These are phyloP conservation scores for Fraxinus sp. DNA, from an alignment of 305 asterid species.

Conservation along the genomic window DNA sequence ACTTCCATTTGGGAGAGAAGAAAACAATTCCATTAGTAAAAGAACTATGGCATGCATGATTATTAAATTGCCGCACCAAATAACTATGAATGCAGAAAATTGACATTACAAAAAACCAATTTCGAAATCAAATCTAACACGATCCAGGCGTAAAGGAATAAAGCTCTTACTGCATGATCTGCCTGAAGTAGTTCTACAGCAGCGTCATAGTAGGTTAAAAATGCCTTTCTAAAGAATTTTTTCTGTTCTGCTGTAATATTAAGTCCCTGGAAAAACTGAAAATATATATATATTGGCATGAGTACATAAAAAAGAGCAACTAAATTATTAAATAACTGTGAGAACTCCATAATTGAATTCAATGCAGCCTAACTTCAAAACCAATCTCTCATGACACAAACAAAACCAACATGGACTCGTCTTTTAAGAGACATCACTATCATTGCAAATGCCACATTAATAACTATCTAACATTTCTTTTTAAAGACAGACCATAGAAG, in stretches of 20 bases:
- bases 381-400: neutral
- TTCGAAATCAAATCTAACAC: constrained; percentile 21
- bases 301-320: constrained; percentile 26
- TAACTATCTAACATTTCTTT: neutral
- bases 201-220: constrained; percentile 82
- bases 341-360: neutral
- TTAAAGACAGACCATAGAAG: neutral
- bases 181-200: constrained; percentile 83
- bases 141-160: constrained; percentile 14
- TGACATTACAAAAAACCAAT: neutral
- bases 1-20: constrained; percentile 45
- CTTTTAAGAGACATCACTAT: constrained; percentile 6
- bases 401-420: constrained; percentile 11
- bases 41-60: neutral
- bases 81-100: neutral
- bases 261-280: constrained; percentile 84
- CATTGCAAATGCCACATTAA: neutral
- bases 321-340: neutral
- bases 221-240: constrained; percentile 73
- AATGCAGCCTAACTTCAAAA: constrained; percentile 6
- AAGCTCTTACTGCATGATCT: constrained; percentile 80
- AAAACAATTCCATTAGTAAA: constrained; percentile 7
- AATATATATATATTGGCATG: constrained; percentile 19
- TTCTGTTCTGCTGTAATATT: constrained; percentile 80
- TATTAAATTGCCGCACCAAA: neutral